These are phyloP conservation scores for Blastocladiella britannica DNA, from an alignment of 192 early-diverging fungal species.

Conservation along the genomic window DNA sequence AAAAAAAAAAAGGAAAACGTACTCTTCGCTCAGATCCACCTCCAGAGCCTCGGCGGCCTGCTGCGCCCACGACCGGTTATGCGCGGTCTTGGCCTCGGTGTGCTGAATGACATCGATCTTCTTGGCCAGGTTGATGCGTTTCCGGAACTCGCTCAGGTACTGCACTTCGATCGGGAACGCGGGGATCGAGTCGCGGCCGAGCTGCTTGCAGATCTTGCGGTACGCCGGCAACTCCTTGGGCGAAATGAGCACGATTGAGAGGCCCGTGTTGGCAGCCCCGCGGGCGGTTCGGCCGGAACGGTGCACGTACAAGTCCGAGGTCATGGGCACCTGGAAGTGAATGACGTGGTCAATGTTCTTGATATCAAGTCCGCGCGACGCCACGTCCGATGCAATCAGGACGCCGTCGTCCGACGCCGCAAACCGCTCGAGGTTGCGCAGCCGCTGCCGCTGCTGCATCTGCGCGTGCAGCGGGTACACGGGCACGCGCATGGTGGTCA, in stretches of 20 bases:
- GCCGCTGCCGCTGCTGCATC: slow-evolving; percentile 86
- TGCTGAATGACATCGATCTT: slow-evolving; percentile 68
- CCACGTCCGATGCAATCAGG: slow-evolving; percentile 87
- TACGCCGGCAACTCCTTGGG: slow-evolving; percentile 68
- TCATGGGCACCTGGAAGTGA: slow-evolving; percentile 84
- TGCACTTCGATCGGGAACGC: slow-evolving; percentile 68
- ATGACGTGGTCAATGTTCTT: slow-evolving; percentile 79
- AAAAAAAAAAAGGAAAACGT: too few relatives aligned
- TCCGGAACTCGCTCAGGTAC: slow-evolving; percentile 44
- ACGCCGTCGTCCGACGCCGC: slow-evolving; percentile 47
- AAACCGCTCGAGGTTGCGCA: slow-evolving; percentile 84
- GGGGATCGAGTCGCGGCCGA: slow-evolving; percentile 45
- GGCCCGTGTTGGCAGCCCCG: slow-evolving; percentile 56
- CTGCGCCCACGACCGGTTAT: slow-evolving; percentile 52
- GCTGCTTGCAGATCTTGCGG: slow-evolving; percentile 55
- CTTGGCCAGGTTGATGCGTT: slow-evolving; percentile 55
- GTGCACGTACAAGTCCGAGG: slow-evolving; percentile 88
- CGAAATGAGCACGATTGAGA: slow-evolving; percentile 58
- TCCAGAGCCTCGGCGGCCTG: slow-evolving; percentile 61
- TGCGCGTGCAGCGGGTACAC: slow-evolving; percentile 78
- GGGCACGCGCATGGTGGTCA: slow-evolving; percentile 46
- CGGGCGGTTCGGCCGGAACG: slow-evolving; percentile 84
- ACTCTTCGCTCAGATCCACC: slow-evolving; percentile 57
- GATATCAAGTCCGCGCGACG: slow-evolving; percentile 88
- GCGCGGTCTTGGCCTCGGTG: slow-evolving; percentile 38